Base-by-base conservation (phyloP, 2,329 filamentous ascomycete genomes). In the Chaetomiaceae sp. region DNA sequence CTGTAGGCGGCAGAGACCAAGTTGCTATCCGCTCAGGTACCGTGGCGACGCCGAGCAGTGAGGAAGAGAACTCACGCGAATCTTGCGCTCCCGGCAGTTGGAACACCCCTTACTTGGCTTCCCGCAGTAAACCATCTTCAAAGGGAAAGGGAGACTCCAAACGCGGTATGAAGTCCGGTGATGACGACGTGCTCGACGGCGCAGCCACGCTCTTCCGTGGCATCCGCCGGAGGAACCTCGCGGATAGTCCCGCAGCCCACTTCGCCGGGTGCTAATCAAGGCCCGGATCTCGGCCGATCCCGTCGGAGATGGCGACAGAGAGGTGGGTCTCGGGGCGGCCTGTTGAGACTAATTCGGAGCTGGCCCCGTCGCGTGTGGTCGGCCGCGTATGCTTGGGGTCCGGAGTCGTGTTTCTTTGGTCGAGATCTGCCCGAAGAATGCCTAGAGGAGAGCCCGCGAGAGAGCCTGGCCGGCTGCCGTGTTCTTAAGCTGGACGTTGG, bases 41-140 rank as follows among this genome's bases (percentile, higher is more conserved):
- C n/a, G n/a, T n/a, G n/a, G n/a, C n/a, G n/a, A n/a, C n/a, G 29
- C 12, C 45, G 46, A 19, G 42, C 47, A 33, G 27, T 19, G 1
- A 38, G 22, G 27, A 31, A 50, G 9, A 45, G 15, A 50, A 74
- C 78, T 69, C 68, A 80, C 78, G 54, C 76, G 75, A 56, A 80
- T 78, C 66, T 81, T 82, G 60, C 78, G 75, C 62, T 77, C 74
- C 58, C 79, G 73, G 61, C 79, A 82, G 58, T 71, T 76, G 59
- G 76, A 78, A 65, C 79, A 82, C 37, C 77, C 78, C 63, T 78
- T 79, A 34, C 78, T 81, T 39, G 79, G 78, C 61, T 80, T 80
- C 5, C 79, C 78, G 59, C 79, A 81, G 61, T 80, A 82, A 6
- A 81, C 78, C 79, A 82, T 81, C 51, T 47, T 63, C 4, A 6